Conservation (phyloP, 306 rosid species). For the Quercus parvula region DNA sequence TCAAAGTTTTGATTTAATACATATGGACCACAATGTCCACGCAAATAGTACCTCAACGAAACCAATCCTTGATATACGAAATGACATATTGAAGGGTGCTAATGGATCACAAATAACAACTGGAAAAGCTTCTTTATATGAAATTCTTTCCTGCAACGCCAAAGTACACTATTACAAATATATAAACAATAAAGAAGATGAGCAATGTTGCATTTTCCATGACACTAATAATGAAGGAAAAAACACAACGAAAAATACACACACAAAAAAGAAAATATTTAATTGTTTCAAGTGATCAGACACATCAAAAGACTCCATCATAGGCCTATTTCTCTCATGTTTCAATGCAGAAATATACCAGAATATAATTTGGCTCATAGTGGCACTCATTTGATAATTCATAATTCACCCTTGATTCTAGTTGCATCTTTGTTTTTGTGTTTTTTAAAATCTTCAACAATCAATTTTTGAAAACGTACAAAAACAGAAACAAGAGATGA, state of each 20-base stretch:
- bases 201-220: constrained; percentile 8
- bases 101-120: constrained; percentile 56
- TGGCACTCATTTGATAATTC: constrained; percentile 7
- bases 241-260: not conserved
- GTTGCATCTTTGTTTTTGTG: not conserved
- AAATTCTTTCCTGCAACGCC: constrained; percentile 62
- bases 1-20: not conserved
- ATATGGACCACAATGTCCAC: not conserved
- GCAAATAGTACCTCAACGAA: constrained; percentile 56
- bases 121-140: constrained; percentile 65
- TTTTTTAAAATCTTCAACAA: not conserved
- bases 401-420: no score
- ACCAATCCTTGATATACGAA: constrained; percentile 59
- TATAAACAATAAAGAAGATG: not conserved
- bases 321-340: no score
- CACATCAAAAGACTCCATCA: not conserved
- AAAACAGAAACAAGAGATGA: not conserved
- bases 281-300: constrained; percentile 3
- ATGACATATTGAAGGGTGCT: constrained; percentile 68
- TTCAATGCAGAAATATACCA: no score
- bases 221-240: not conserved
- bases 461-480: not conserved
- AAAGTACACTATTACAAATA: constrained; percentile 18
- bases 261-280: not conserved
- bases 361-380: not conserved